Base-by-base conservation (phyloP, 768 basidiomycete genomes). In the Rhizopogon sp. region DNA sequence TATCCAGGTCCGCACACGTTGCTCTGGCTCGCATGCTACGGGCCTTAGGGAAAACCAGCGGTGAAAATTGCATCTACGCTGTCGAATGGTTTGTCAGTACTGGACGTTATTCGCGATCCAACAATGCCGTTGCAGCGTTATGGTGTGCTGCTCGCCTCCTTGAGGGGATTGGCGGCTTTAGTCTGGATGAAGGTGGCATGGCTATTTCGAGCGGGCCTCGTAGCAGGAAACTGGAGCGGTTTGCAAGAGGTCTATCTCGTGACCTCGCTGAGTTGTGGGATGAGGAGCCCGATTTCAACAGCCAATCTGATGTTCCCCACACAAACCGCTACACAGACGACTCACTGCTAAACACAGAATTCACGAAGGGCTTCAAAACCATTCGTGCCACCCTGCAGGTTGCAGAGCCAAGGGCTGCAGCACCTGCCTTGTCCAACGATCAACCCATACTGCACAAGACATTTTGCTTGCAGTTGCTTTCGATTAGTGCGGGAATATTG, bases 111-210 rank as follows among this genome's bases (percentile, higher is more conserved):
- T 76, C 80, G 22, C 72, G 68, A 16, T 76, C 74, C 9, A 67
- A 62, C 9, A 71, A 73, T 25, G 79, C 83, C 16, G 81, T 84
- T 1, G 78, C 88, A 0, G 93, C 93, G 3, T 73, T 95, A 22
- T 98, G 93, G 93, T 88, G 90, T 59, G 87, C 89, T 2, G 80
- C 81, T 56, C 79, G 83, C 29, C 65, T 98, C 0, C 65, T 98
- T 55, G 85, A 90, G 61, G 95, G 96, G 2, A 72, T 87, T 7
- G 75, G 80, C 0, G 71, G 74, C 2, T 63, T 84, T 7, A 74
- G 72, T 16, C 68, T 88, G 8, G 69, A 70, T 22, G 59, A 63
- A 20, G 59, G 60, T 41, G 67, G 65, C 37, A 49, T 49, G 20
- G 14, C 35, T 37, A 37, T 37, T 66, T 67, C 45, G 25, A 60